Evolutionary conservation across 1,139 yeast genomes (phyloP).

Genomic region (Zygoascus sp.): DNA sequence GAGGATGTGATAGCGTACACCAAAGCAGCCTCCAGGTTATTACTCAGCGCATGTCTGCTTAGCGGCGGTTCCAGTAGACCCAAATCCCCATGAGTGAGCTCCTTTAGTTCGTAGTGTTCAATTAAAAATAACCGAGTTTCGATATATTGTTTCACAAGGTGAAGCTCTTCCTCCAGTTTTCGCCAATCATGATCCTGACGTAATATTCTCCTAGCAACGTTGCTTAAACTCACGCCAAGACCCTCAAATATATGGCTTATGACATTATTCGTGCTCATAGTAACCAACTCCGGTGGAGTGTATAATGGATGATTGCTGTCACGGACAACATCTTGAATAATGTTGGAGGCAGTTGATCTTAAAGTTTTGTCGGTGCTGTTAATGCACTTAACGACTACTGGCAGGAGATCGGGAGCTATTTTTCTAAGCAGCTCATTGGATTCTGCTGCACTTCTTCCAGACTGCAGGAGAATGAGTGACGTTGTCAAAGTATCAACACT

Average conservation of each 20-base stretch:
- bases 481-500: neutral
- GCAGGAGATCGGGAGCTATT: conserved; percentile 1
- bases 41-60: conserved; percentile 30
- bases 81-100: conserved; percentile 23
- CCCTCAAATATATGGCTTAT: conserved; percentile 17
- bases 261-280: conserved; percentile 12
- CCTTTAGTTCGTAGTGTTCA: conserved; percentile 29
- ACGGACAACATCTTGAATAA: conserved; percentile 17
- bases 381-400: conserved; percentile 17
- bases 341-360: conserved; percentile 17
- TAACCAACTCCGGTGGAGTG: neutral
- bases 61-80: conserved; percentile 24
- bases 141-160: conserved; percentile 21
- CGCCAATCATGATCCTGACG: conserved; percentile 13
- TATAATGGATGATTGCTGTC: conserved; percentile 9
- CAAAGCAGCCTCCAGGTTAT: conserved; percentile 45
- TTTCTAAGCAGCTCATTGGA: conserved; percentile 7
- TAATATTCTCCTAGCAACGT: conserved; percentile 14
- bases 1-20: conserved; percentile 53
- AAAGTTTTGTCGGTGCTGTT: conserved; percentile 18
- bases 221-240: conserved; percentile 16
- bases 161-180: conserved; percentile 18
- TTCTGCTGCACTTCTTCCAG: conserved; percentile 11
- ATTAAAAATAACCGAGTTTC: conserved; percentile 24
- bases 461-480: conserved; percentile 1